Conservation (phyloP, 106 monocot genomes). For the Agapanthus africanus region DNA sequence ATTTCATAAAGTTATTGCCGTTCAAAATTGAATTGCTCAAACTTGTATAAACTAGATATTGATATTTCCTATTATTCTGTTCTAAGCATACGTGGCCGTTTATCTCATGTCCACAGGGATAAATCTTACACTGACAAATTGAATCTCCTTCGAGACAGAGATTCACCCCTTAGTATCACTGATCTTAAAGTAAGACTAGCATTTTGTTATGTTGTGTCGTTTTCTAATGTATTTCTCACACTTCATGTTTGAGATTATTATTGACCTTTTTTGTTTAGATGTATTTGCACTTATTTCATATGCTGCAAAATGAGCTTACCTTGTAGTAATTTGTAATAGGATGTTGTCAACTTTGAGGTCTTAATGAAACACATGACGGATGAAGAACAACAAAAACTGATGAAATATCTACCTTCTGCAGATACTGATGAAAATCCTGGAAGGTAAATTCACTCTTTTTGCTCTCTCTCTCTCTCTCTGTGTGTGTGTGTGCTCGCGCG, state of each 20-base stretch:
- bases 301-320: background rate
- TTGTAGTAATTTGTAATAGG: slow-evolving; percentile 4
- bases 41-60: background rate
- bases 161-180: slow-evolving; percentile 40
- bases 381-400: slow-evolving; percentile 60
- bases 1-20: background rate
- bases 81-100: background rate
- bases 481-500: too few relatives aligned
- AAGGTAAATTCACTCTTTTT: slow-evolving; percentile 27
- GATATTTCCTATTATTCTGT: background rate
- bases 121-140: slow-evolving; percentile 32
- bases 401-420: slow-evolving; percentile 61
- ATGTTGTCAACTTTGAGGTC: slow-evolving; percentile 33
- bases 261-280: background rate
- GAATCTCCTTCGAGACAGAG: slow-evolving; percentile 32
- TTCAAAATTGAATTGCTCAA: background rate
- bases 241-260: background rate
- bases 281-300: background rate
- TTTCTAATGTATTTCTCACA: background rate
- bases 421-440: slow-evolving; percentile 51
- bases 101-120: slow-evolving; percentile 35
- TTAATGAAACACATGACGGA: slow-evolving; percentile 44
- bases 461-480: too few relatives aligned
- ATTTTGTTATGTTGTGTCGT: background rate
- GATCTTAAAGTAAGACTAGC: slow-evolving; percentile 52